Base-by-base conservation (phyloP, 1,284 basidiomycete species). In the Ustilago trichophora region DNA sequence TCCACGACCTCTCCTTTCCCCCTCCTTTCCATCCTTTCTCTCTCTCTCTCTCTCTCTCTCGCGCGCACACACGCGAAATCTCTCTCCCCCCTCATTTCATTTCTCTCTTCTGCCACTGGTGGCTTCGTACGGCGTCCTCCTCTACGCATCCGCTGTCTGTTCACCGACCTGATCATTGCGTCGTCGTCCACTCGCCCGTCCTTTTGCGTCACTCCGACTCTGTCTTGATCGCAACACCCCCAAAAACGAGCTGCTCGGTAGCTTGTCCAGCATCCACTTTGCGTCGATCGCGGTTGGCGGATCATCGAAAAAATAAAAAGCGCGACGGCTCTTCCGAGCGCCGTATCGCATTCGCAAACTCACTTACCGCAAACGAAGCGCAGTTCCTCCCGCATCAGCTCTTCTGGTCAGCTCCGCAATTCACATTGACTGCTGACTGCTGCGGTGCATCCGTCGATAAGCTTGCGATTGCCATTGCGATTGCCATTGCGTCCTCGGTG, bases 71-170 rank as follows among this genome's bases (percentile, higher is more conserved):
- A 24, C 44, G 22, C 13, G 18, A 11, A 15, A n/a, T 16, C 32
- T n/a, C n/a, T 36, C 10, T 21, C 27, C 40, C 11, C 45, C 9
- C 11, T 19, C 31, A 27, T 33, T 40, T 34, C 31, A 32, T 38
- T 29, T 13, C 10, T 38, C 19, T 27, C 19, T 38, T 34, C 50
- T 35, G 35, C 36, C 29, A 22, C 12, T 35, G 31, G 51, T 54
- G 51, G 37, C 42, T 27, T 27, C 32, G 25, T 27, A 3, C 24
- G 29, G 42, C 27, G 35, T 13, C 25, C 45, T 44, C 40, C 24
- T 38, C 26, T 32, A 32, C 31, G 24, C 26, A 18, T 31, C 4
- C 46, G 11, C 16, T 13, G 9, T 34, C 38, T 13, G 15, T 16
- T 36, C 16, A 18, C 16, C n/a, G n/a, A n/a, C n/a, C n/a, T n/a